These are phyloP conservation scores for Carex pumila DNA, from an alignment of 176 grass and related monocot species.

Conservation along the genomic window DNA sequence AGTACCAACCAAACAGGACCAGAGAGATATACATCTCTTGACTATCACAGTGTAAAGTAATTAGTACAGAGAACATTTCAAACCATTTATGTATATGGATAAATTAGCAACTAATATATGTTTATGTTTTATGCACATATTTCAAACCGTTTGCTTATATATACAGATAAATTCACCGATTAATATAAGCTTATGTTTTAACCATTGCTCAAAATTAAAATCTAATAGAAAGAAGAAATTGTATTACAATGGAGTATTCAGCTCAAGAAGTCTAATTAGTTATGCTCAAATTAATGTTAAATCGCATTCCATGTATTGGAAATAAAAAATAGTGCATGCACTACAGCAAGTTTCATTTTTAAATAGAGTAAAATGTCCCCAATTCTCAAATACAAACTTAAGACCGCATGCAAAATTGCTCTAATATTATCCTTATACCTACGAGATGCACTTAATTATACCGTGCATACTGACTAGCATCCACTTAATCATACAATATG, in stretches of 20 bases:
- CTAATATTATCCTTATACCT: background rate
- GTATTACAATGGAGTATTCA: background rate
- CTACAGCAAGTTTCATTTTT: background rate
- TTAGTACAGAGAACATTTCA: too few relatives aligned
- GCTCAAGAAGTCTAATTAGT: background rate
- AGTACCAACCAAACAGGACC: too few relatives aligned
- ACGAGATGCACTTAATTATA: conserved; percentile 10
- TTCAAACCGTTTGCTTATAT: too few relatives aligned
- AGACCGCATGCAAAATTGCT: background rate
- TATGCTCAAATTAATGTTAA: background rate
- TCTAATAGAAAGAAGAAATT: too few relatives aligned
- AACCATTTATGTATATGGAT: background rate
- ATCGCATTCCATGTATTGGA: background rate
- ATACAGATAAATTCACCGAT: background rate
- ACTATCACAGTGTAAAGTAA: too few relatives aligned
- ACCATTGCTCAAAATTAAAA: too few relatives aligned
- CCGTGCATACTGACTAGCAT: conserved; percentile 20
- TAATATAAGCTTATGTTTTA: too few relatives aligned
- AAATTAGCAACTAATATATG: background rate
- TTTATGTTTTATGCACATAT: too few relatives aligned
- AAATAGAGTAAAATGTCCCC: background rate
- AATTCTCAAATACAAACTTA: background rate
- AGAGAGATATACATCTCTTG: too few relatives aligned
- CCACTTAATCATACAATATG: conserved; percentile 20
- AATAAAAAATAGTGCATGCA: background rate